Evolutionary conservation across 306 rosid genomes (phyloP), one percentile per base, ranked within the genome.

Genomic region (Medicago ruthenica): DNA sequence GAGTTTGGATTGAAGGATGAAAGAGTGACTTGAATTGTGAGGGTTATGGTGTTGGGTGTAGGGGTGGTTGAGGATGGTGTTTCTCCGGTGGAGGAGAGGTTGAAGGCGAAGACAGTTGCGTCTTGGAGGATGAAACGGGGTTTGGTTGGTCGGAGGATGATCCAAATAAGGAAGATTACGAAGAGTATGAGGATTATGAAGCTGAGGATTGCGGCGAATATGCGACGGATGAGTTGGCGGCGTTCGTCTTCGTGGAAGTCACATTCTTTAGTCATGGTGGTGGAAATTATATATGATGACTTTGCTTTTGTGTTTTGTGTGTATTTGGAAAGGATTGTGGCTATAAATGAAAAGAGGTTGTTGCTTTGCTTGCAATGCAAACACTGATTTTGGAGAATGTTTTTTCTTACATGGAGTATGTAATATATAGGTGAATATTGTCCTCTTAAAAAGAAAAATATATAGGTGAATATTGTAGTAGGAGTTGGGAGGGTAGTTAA

Each of bases 111-210:
- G 31, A 93, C 82, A 65, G 91, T 83, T 76, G 84, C 90, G 69
- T 93, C 95, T 62, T 85, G 87, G 73, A 93, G 91, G 73, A 76
- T 9, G 69, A 93, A 93, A 0, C 86, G 76, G 3, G 98, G 98
- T 20, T 83, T 88, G 12, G 88, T 55, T 4, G 98, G 98, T 14
- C 67, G 83, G 44, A 93, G 84, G 21, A 89, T 86, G 79, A 79
- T 58, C 91, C 89, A 88, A 0, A 89, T 58, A 1, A 89, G 41
- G 81, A 93, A 81, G 55, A 90, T 42, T 0, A 75, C 12, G 7
- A 89, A 0, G 50, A 80, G 87, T 0, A 88, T 0, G 9, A 88
- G 80, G 77, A 61, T 0, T 8, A 75, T 5, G 15, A 89, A 55
- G 51, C 4, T 71, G 0, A 71, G 0, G 58, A 85, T 67, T 1